Base-by-base conservation (phyloP, 1,284 basidiomycete species). In the Cutaneotrichosporon sp. region DNA sequence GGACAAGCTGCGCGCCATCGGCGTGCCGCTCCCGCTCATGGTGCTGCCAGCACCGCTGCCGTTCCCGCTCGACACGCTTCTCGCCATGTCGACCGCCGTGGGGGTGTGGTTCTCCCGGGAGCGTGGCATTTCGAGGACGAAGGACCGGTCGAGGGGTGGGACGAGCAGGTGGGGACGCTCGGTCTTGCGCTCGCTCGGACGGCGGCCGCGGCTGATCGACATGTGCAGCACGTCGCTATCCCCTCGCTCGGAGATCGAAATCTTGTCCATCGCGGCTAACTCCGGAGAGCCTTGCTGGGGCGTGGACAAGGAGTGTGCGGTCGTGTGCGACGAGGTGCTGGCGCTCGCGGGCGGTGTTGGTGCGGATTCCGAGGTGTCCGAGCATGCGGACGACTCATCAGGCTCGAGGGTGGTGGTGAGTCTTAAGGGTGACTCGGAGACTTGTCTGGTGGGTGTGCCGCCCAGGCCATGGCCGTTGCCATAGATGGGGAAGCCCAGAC, bases 321-420 rank as follows among this genome's bases (percentile, higher is more conserved):
- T 50, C 25, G 27, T 16, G 34, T 57, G 55, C 33, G 55, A 50
- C 27, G 54, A 34, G 14, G 46, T 47, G 55, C 45, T 57, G 16
- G 34, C 29, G n/a, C 33, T 38, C 46, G 45, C 33, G 10, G 46
- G 36, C 31, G 55, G 34, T 22, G 34, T 57, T 9, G 45, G 20
- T 4, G 54, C 34, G 4, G 29, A 18, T 6, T 47, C 45, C 24
- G 42, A 29, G 16, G 8, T 31, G 42, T 24, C 42, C 18, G 43
- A 46, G 9, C 45, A 16, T 3, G 13, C 16, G 18, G 38, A 36
- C 34, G 34, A 13, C 31, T 49, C 46, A 11, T 47, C 22, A 14
- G 24, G 27, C 55, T 57, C 31, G 11, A 57, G 45, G 3, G 29
- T 57, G 13, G 46, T 57, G 9, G 55, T 25, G 14, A 45, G 31